A percentile compares a stretch with the other conserved stretches of the same genome.
These are phyloP conservation scores for Syzygium jambos DNA, from an alignment of 345 rosid genomes.

Conservation along the genomic window DNA sequence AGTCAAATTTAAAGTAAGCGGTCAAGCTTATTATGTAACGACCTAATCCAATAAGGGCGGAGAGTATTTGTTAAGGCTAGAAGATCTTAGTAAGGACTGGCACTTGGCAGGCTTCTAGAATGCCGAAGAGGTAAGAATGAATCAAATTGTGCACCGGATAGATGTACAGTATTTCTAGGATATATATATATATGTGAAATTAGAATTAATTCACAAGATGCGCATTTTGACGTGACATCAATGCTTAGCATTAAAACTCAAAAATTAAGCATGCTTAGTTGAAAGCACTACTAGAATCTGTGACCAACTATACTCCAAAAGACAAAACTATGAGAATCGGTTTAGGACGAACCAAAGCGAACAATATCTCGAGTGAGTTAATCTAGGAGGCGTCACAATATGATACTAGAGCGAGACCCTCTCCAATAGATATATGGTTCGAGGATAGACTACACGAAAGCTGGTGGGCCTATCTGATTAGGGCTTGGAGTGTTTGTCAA, in stretches of 20 bases:
- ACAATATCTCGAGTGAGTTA: neutral
- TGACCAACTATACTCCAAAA: neutral
- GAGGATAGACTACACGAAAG: neutral
- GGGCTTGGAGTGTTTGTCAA: rapidly evolving
- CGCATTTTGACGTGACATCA: neutral
- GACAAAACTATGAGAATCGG: rapidly evolving
- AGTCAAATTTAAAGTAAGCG: neutral
- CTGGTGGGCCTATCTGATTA: neutral
- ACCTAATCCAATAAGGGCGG: neutral
- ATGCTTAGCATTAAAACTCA: neutral
- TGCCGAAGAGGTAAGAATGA: neutral
- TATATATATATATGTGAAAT: neutral
- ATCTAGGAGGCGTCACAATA: neutral
- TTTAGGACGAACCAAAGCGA: neutral
- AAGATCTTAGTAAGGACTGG: neutral
- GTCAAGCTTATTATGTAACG: neutral
- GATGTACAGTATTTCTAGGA: neutral
- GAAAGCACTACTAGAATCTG: neutral
- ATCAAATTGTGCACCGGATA: rapidly evolving
- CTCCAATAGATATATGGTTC: rapidly evolving
- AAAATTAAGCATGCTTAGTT: neutral
- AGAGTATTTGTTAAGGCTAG: neutral
- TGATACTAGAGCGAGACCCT: neutral
- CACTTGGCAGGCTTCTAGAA: neutral
- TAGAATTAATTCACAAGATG: neutral